Evolutionary conservation across 768 basidiomycete genomes (phyloP).

Genomic region (Mycena capillaripes): DNA sequence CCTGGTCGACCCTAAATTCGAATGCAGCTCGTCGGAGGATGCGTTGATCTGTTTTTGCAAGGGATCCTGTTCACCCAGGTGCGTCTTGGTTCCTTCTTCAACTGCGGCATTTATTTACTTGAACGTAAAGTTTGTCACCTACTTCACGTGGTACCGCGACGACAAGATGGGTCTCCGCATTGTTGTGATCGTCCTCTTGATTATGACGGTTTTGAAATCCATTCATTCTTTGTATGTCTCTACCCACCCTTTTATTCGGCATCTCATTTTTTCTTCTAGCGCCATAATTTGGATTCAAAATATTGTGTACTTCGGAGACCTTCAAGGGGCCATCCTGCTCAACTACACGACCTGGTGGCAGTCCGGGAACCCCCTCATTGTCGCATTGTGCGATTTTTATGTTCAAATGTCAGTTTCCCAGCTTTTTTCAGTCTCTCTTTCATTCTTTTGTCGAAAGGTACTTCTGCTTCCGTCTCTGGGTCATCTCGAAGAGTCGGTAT

Average conservation of each 20-base stretch:
- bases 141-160: not conserved
- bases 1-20: not conserved
- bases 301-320: conserved; percentile 45
- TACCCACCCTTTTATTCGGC: not conserved
- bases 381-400: too few relatives aligned
- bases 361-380: too few relatives aligned
- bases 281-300: conserved; percentile 48
- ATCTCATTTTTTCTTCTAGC: conserved; percentile 28
- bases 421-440: conserved; percentile 17
- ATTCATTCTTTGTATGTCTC: conserved; percentile 38
- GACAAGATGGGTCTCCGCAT: not conserved
- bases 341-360: conserved; percentile 51
- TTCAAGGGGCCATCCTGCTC: conserved; percentile 45
- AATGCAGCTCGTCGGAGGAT: conserved; percentile 5
- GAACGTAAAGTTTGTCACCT: not conserved
- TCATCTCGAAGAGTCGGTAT: conserved; percentile 43
- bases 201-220: conserved; percentile 40
- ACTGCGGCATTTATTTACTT: not conserved
- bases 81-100: not conserved
- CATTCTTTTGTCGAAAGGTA: conserved; percentile 48
- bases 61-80: conserved; percentile 1
- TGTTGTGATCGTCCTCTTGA: not conserved
- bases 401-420: too few relatives aligned
- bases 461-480: conserved; percentile 48
- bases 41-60: conserved; percentile 2